Evolutionary conservation across 148 eudicot genomes (phyloP).

Genomic region (Fagopyrum homotropicum): DNA sequence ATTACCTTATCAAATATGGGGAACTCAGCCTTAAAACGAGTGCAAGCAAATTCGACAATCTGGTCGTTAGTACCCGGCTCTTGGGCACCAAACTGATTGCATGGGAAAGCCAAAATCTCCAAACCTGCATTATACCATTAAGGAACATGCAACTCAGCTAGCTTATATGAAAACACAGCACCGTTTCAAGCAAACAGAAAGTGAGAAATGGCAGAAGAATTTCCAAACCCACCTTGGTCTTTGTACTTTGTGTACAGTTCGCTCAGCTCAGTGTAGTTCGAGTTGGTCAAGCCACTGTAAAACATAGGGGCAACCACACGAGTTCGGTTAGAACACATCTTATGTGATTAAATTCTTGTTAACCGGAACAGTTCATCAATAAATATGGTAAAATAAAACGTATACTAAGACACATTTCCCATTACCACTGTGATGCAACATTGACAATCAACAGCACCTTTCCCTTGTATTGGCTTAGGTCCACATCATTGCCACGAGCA

Average conservation of each 20-base stretch:
- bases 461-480: conserved; percentile 35
- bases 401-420: neutral
- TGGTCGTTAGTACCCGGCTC: conserved; percentile 79
- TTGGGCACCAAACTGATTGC: conserved; percentile 84
- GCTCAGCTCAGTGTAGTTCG: conserved; percentile 61
- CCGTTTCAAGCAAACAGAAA: neutral
- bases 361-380: neutral
- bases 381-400: neutral
- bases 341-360: neutral
- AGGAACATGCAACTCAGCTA: neutral
- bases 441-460: conserved; percentile 39
- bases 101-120: conserved; percentile 84
- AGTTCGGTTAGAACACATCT: neutral
- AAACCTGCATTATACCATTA: conserved; percentile 34
- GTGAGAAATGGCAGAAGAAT: neutral
- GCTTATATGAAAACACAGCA: neutral
- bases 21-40: conserved; percentile 72
- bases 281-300: conserved; percentile 54
- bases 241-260: conserved; percentile 49
- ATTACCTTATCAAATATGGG: conserved; percentile 80
- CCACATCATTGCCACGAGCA: conserved; percentile 35
- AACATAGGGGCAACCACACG: neutral
- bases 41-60: conserved; percentile 61
- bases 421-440: conserved; percentile 42
- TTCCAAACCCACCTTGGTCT: conserved; percentile 37